Conservation (phyloP, 345 rosid genomes). For the Adansonia digitata region DNA sequence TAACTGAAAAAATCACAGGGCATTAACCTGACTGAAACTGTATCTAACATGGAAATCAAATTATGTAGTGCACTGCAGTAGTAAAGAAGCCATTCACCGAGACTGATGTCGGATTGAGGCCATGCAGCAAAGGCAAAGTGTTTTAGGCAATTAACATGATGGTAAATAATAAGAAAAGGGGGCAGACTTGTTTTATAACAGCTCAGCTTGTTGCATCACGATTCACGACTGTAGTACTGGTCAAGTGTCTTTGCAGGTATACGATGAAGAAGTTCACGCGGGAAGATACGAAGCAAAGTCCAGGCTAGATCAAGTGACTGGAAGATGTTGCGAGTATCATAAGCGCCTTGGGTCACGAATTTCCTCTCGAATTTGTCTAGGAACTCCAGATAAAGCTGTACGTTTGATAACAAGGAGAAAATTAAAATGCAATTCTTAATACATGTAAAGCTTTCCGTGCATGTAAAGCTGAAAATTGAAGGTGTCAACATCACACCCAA, state of each 20-base stretch:
- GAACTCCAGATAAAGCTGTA: slow-evolving; percentile 4
- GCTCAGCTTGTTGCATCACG: slow-evolving; percentile 47
- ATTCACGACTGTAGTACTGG: slow-evolving; percentile 73
- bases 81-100: not conserved
- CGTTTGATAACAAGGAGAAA: slow-evolving; percentile 1
- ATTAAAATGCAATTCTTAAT: slow-evolving; percentile 7
- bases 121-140: not conserved
- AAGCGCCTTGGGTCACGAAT: slow-evolving; percentile 88
- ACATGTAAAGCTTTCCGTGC: not conserved
- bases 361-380: slow-evolving; percentile 96
- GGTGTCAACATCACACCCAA: not conserved
- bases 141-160: not conserved
- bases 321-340: slow-evolving; percentile 91
- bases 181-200: not conserved
- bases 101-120: not conserved
- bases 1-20: not conserved
- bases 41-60: not conserved
- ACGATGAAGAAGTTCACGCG: slow-evolving; percentile 96
- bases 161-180: not conserved
- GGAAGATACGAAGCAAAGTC: slow-evolving; percentile 96
- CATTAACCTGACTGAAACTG: not conserved
- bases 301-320: slow-evolving; percentile 96
- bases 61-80: not conserved
- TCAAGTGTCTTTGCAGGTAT: slow-evolving; percentile 96
- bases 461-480: not conserved